Evolutionary conservation across 352 stramenopile species (phyloP), one percentile per base, ranked within the genome.

Genomic region (Phytophthora parvispora): DNA sequence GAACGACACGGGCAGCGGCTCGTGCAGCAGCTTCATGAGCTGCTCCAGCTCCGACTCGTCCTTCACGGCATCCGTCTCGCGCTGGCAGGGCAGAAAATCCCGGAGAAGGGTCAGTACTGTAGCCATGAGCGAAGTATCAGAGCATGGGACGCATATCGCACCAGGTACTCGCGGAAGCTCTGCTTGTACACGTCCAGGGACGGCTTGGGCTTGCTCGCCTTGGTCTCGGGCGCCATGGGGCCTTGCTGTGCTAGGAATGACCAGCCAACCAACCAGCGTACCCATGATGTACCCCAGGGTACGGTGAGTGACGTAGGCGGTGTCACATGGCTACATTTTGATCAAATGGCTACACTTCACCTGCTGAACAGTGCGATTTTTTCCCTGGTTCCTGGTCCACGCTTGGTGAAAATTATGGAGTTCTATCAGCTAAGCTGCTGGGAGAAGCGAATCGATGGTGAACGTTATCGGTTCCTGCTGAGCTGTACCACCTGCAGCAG

Each of bases 1-100:
- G 73, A 96, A 96, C 2, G 83, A 94, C 49, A 96, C 75, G 22
- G 89, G 87, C 48, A 96, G 74, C 18, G 89, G 89, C 62, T 89
- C 72, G 68, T 95, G 86, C 48, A 96, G 78, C 53, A 91, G 72
- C 72, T 69, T 77, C 78, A 96, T 87, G 49, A 96, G 81, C 64
- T 75, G 31, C 25, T 86, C 67, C 27, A 95, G 69, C 64, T 96
- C 83, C 8, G 57, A 55, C 13, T 82, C 77, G 29, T 75, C 74
- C 28, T 65, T 53, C 28, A 95, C 87, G 16, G 78, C 87, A 67
- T 82, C 60, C 5, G 87, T 90, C 60, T 90, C 82, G 34, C 71
- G 76, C 89, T 94, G 59, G 9, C 42, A 27, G 42, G 27, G 42
- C 5, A n/a, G n/a, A n/a, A n/a, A n/a, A n/a, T n/a, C n/a, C 42